phyloP scores from a whole-genome alignment of 2,329 filamentous ascomycete species.

The Allantophomopsis lycopodina region DNA sequence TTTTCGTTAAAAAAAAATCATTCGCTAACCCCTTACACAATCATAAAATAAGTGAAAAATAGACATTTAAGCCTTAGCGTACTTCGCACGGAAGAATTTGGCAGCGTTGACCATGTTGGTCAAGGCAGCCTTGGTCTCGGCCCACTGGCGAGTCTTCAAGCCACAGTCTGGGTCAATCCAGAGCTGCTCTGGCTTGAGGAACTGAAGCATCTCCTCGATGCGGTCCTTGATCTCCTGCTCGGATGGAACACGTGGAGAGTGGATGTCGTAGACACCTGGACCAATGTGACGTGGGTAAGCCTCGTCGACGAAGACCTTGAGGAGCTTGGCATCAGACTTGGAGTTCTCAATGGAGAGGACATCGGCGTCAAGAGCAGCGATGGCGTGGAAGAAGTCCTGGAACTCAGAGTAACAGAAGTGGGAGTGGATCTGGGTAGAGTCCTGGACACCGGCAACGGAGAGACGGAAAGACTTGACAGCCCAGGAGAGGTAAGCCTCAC shows the following conservation, averaged over 20 bases:
- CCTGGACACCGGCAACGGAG: conserved; percentile 80
- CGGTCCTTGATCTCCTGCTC: conserved; percentile 98
- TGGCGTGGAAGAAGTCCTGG: conserved; percentile 99
- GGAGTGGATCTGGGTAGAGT: conserved; percentile 98
- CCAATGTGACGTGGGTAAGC: conserved; percentile 97
- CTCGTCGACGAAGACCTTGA: conserved; percentile 96
- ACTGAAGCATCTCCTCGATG: conserved; percentile 94
- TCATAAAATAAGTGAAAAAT: conserved; percentile 5
- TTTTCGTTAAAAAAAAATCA: too few relatives aligned
- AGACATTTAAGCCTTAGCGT: conserved; percentile 40
- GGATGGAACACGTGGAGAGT: conserved; percentile 92
- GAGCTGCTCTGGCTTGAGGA: conserved; percentile 95
- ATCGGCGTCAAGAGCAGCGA: conserved; percentile 93
- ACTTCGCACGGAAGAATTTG: conserved; percentile 90
- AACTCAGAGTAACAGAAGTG: conserved; percentile 99
- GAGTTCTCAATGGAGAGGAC: conserved; percentile 99
- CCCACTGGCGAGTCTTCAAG: conserved; percentile 98
- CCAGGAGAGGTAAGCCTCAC: conserved; percentile 94
- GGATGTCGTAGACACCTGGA: conserved; percentile 99
- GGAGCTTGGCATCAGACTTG: conserved; percentile 99
- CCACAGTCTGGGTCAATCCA: conserved; percentile 99
- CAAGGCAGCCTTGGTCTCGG: conserved; percentile 94
- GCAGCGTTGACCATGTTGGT: conserved; percentile 96
- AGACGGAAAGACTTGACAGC: conserved; percentile 97
- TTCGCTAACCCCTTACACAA: conserved; percentile 4